Conservation (phyloP, 176 grass and related monocot genomes). For the Elymus sibiricus region DNA sequence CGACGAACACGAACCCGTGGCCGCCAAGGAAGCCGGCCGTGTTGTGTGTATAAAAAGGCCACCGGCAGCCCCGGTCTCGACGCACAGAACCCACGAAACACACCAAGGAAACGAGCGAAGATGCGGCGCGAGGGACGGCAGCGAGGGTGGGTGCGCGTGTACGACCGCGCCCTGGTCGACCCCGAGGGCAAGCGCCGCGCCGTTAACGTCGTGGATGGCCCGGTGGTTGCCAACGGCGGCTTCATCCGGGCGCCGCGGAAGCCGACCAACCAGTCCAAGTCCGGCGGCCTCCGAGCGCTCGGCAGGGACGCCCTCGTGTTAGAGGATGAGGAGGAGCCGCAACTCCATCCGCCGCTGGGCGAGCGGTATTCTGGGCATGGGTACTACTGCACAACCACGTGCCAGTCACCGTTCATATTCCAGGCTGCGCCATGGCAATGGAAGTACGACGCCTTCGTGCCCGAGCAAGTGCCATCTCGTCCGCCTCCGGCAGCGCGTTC, state of each 20-base stretch:
- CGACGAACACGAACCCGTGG: not conserved
- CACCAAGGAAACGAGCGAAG: not conserved
- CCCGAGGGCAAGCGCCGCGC: slow-evolving; percentile 11
- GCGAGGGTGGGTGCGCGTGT: slow-evolving; percentile 22
- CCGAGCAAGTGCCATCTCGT: no score
- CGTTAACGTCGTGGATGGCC: not conserved
- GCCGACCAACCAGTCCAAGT: slow-evolving; percentile 49
- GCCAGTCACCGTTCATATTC: no score
- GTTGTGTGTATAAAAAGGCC: not conserved
- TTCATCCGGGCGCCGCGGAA: slow-evolving; percentile 17
- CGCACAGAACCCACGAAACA: not conserved
- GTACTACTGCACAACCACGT: no score
- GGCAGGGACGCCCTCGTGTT: no score
- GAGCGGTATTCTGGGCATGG: no score
- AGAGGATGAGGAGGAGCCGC: no score
- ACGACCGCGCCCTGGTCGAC: not conserved
- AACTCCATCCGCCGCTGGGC: no score
- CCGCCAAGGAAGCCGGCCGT: not conserved
- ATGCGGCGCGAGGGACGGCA: slow-evolving; percentile 40
- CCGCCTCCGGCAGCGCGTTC: no score
- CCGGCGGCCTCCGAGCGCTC: not conserved
- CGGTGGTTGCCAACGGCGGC: slow-evolving; percentile 16
- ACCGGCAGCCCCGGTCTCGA: not conserved
- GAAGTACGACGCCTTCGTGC: no score
- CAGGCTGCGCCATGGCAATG: no score